Base-by-base conservation (phyloP, 257 asterid genomes). In the Fraxinus quadrangulata region DNA sequence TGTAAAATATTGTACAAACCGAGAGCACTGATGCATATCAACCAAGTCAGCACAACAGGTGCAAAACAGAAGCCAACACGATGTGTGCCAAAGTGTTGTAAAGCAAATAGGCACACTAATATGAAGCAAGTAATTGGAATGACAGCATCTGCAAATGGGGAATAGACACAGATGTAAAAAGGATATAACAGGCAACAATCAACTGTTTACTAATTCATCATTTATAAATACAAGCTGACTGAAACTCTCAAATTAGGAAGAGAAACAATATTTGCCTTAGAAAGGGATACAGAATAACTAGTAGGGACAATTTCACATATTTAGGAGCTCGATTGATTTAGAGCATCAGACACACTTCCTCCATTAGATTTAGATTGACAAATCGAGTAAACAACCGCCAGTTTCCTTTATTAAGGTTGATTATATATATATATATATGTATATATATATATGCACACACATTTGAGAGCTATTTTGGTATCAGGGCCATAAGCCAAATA, bases 71-170 rank as follows among this genome's bases (percentile, higher is more conserved):
- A 90, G 68, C 99, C 98, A 34, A 95, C 77, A 3, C 96, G 92
- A 59, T 95, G 99, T 71, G 98, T 93, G 75, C 99, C 99, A 63
- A 92, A 95, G 88, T 95, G 98, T 84, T 95, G 98, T 77, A 95
- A 78, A 42, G 98, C 96, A 72, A 95, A 95, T 61, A 95, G 92
- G 92, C 98, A 91, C 80, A 95, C 90, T 73, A 93, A 85, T 80
- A 95, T 95, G 88, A 95, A 91, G 93, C 99, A 95, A 68, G 97
- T 91, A n/a, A 95, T 93, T 45, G 98, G 97, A 77, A 95, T 75
- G 88, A 93, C 87, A 3, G 98, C 99, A 91, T 95, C 99, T 95
- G 96, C 92, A 91, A 47, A 82, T 14, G 59, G 56, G 30, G 47
- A 80, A 74, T 19, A 16, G 66, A 79, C 30, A 8, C 7, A 67